A percentile compares a stretch with the other conserved stretches of the same genome.
Conservation (phyloP, 306 rosid species). For the Quercus dentata region DNA sequence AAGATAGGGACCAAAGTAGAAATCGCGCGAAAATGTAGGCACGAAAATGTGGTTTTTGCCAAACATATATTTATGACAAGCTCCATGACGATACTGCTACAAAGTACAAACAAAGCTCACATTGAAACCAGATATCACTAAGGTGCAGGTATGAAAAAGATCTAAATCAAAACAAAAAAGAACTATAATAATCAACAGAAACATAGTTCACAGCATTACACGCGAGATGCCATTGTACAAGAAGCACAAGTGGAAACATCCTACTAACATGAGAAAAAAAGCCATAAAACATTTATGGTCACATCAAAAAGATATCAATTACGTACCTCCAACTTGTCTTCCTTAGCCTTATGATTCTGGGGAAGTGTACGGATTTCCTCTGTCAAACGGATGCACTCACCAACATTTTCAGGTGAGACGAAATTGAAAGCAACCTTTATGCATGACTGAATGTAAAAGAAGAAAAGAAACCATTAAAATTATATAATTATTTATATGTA, state of each 20-base stretch:
- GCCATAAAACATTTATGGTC: neutral
- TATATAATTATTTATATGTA: too few species aligned
- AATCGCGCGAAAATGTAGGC: too few species aligned
- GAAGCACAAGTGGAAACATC: neutral
- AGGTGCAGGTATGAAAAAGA: neutral
- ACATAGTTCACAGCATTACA: neutral
- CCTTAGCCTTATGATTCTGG: too few species aligned
- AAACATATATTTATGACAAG: neutral
- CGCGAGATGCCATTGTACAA: neutral
- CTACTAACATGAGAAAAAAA: neutral
- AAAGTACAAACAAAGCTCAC: neutral
- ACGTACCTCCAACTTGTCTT: slow-evolving; percentile 75
- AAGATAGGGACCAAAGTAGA: too few species aligned
- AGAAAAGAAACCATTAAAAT: too few species aligned
- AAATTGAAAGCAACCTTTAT: too few species aligned
- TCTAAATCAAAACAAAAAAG: neutral
- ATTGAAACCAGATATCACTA: neutral
- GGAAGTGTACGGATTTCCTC: too few species aligned
- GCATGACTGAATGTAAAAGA: too few species aligned
- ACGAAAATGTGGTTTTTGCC: too few species aligned
- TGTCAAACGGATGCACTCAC: too few species aligned
- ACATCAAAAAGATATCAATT: neutral
- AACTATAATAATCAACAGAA: neutral
- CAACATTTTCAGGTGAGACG: too few species aligned
- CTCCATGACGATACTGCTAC: neutral